phyloP scores from a whole-genome alignment of 1,284 basidiomycete genomes.

The Ustilago tritici region DNA sequence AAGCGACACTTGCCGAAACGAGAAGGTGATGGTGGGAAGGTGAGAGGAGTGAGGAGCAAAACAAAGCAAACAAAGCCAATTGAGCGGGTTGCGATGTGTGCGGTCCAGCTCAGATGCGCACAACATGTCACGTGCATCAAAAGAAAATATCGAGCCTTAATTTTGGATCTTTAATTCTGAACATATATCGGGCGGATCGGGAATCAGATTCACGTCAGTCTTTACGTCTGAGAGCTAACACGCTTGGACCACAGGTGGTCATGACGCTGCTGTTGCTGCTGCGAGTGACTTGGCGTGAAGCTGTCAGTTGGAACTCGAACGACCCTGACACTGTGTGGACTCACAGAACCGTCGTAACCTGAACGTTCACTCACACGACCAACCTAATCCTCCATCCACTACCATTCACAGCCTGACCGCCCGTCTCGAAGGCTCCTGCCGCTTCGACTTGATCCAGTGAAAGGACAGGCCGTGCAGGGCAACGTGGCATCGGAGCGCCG shows the following conservation, averaged over 20 bases:
- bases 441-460: background rate
- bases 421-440: background rate
- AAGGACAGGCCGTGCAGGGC: conserved; percentile 1
- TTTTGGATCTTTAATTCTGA: conserved; percentile 1
- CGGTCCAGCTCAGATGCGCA: no score
- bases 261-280: background rate
- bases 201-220: background rate
- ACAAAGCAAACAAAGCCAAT: no score
- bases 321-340: background rate
- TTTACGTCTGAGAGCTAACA: background rate
- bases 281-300: background rate
- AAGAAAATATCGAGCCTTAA: background rate
- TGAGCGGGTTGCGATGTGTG: no score
- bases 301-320: background rate
- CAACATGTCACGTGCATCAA: no score
- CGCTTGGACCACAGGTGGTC: conserved; percentile 28
- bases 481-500: conserved; percentile 10
- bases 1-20: no score
- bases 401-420: background rate
- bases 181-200: conserved; percentile 20
- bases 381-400: background rate
- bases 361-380: background rate
- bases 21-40: no score
- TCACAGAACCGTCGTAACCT: background rate
- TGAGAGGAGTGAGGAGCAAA: no score